Conservation (phyloP, 768 basidiomycete genomes). For the Cubamyces sp. region DNA sequence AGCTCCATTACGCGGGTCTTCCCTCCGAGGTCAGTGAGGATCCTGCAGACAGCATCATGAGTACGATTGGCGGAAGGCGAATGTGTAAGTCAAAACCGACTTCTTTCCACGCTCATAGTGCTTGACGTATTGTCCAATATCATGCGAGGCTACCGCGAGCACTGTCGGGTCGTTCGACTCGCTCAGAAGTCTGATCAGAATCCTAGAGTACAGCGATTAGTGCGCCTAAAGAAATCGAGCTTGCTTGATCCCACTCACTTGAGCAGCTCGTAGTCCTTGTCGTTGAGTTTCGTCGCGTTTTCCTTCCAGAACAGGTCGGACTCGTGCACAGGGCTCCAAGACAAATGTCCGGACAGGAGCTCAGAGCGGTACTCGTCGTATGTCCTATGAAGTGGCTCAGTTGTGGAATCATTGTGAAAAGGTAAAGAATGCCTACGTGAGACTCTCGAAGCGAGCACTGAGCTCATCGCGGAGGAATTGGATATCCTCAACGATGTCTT, state of each 20-base stretch:
- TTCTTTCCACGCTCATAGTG: constrained; percentile 91
- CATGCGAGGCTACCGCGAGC: constrained; percentile 90
- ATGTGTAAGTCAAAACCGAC: constrained; percentile 47
- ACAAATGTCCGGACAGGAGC: constrained; percentile 84
- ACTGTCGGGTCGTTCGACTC: constrained; percentile 74
- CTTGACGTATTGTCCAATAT: constrained; percentile 93
- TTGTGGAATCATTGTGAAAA: background rate
- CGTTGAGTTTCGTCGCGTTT: constrained; percentile 86
- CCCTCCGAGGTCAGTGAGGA: constrained; percentile 81
- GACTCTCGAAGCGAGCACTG: constrained; percentile 80
- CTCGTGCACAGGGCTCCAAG: constrained; percentile 96
- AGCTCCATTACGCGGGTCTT: constrained; percentile 90
- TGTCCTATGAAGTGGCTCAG: constrained; percentile 56
- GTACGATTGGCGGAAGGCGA: background rate
- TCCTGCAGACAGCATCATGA: constrained; percentile 44
- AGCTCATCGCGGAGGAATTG: constrained; percentile 87
- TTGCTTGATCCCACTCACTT: constrained; percentile 53
- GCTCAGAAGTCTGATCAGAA: constrained; percentile 70
- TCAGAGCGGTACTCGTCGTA: constrained; percentile 97
- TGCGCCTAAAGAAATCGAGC: background rate
- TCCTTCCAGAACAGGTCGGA: constrained; percentile 98
- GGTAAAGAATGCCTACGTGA: constrained; percentile 65
- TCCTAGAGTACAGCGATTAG: constrained; percentile 47
- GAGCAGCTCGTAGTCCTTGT: constrained; percentile 80
- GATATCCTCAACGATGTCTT: constrained; percentile 92